These are phyloP conservation scores for Melastoma malabathricum DNA, from an alignment of 345 rosid genomes.

Conservation along the genomic window DNA sequence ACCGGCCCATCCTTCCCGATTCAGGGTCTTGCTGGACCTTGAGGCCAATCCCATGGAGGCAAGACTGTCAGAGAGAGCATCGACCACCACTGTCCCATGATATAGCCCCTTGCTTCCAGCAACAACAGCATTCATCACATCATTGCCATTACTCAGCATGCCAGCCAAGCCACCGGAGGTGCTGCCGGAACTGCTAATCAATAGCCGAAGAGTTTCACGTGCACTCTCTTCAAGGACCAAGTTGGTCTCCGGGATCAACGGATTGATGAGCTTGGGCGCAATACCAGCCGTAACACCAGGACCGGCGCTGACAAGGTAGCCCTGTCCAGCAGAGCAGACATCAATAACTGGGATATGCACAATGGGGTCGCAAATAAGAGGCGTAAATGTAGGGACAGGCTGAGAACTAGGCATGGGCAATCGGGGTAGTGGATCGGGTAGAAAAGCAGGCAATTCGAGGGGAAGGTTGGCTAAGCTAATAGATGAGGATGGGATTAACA, in stretches of 20 bases:
- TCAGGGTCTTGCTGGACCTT: too few species aligned
- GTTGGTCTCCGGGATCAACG: conserved; percentile 44
- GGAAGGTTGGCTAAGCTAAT: conserved; percentile 29
- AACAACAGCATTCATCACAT: too few species aligned
- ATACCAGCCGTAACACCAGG: conserved; percentile 48
- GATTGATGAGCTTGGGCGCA: conserved; percentile 44
- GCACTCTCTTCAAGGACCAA: conserved; percentile 76
- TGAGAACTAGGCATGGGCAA: conserved; percentile 19
- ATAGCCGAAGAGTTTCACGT: conserved; percentile 77
- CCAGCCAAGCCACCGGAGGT: too few species aligned
- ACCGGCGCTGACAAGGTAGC: conserved; percentile 83
- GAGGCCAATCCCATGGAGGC: too few species aligned
- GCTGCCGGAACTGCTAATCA: conserved; percentile 44
- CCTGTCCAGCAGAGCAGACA: conserved; percentile 91
- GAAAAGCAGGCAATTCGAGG: conserved; percentile 18
- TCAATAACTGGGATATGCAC: conserved; percentile 85
- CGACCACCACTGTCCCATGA: too few species aligned
- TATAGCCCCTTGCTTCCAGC: too few species aligned
- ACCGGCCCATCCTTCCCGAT: too few species aligned
- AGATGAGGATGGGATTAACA: conserved; percentile 36
- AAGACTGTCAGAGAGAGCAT: too few species aligned
- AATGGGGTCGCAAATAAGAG: conserved; percentile 84
- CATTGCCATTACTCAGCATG: too few species aligned
- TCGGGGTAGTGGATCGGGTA: not conserved
- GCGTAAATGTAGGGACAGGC: conserved; percentile 64